A percentile compares a stretch with the other conserved stretches of the same genome.
Conservation (phyloP, 805 yeast species). For the Lipomyces starkeyi region DNA sequence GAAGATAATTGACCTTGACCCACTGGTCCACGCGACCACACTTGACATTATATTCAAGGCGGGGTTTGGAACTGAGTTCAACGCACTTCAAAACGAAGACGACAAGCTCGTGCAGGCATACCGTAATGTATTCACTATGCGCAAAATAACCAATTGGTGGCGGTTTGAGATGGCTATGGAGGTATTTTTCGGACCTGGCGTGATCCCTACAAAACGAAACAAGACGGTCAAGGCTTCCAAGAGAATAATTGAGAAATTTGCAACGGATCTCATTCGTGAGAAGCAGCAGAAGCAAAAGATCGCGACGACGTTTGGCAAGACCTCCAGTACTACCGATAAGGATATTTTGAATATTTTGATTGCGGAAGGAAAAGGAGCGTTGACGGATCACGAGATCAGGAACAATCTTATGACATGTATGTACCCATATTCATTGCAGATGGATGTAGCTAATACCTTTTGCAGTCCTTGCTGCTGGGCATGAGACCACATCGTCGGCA, state of each 20-base stretch:
- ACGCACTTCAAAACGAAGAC: constrained; percentile 23
- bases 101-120: constrained; percentile 27
- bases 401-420: constrained; percentile 32
- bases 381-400: constrained; percentile 23
- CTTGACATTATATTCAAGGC: constrained; percentile 33
- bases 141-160: neutral
- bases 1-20: constrained; percentile 16
- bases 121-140: constrained; percentile 13
- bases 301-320: constrained; percentile 25
- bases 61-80: constrained; percentile 29
- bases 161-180: constrained; percentile 2
- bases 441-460: neutral
- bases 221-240: constrained; percentile 9
- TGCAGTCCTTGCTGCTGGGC: constrained; percentile 36
- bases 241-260: constrained; percentile 11
- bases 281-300: constrained; percentile 29
- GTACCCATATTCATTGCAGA: neutral
- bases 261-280: constrained; percentile 21
- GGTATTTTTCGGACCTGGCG: constrained; percentile 12
- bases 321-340: constrained; percentile 12
- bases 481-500: constrained; percentile 34
- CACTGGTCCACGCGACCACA: constrained; percentile 25
- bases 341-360: constrained; percentile 27
- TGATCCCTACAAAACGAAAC: constrained; percentile 17
- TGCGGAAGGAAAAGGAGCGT: constrained; percentile 20